phyloP scores from a whole-genome alignment of 1,139 yeast genomes.

The Candida glucosophila region DNA sequence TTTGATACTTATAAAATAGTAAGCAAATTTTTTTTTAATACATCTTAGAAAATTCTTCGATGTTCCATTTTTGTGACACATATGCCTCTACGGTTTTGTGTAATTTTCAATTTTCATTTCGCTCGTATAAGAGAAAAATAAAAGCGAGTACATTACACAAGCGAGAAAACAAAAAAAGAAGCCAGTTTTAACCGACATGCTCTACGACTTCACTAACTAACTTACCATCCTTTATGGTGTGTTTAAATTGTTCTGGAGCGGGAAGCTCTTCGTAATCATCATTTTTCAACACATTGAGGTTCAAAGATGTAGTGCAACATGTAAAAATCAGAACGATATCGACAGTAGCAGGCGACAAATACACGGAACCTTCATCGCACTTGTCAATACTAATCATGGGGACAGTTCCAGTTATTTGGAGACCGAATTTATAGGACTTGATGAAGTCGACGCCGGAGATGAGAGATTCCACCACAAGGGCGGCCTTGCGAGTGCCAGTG shows the following conservation, averaged over 20 bases:
- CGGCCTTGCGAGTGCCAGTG: conserved; percentile 63
- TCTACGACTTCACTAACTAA: conserved; percentile 37
- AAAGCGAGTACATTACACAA: too few relatives aligned
- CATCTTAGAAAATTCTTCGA: conserved; percentile 7
- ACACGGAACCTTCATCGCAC: conserved; percentile 77
- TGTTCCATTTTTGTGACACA: conserved; percentile 4
- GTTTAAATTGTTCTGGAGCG: conserved; percentile 84
- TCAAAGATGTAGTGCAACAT: conserved; percentile 76
- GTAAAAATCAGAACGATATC: conserved; percentile 59
- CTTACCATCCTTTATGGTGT: conserved; percentile 35
- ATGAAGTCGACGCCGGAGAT: conserved; percentile 86
- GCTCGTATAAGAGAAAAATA: too few relatives aligned
- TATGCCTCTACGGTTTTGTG: conserved; percentile 4
- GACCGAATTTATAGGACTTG: conserved; percentile 71
- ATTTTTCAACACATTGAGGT: conserved; percentile 66
- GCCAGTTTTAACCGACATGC: conserved; percentile 28
- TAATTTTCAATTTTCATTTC: too few relatives aligned
- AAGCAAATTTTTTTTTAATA: conserved; percentile 2
- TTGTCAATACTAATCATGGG: conserved; percentile 86
- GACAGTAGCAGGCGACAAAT: conserved; percentile 63
- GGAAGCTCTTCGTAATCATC: conserved; percentile 66
- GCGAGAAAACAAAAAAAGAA: too few relatives aligned
- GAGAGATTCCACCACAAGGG: conserved; percentile 73
- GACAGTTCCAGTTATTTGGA: conserved; percentile 72
- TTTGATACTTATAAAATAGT: conserved; percentile 1